Base-by-base conservation (phyloP, 2,329 filamentous ascomycete genomes). In the Aspergillus felis region DNA sequence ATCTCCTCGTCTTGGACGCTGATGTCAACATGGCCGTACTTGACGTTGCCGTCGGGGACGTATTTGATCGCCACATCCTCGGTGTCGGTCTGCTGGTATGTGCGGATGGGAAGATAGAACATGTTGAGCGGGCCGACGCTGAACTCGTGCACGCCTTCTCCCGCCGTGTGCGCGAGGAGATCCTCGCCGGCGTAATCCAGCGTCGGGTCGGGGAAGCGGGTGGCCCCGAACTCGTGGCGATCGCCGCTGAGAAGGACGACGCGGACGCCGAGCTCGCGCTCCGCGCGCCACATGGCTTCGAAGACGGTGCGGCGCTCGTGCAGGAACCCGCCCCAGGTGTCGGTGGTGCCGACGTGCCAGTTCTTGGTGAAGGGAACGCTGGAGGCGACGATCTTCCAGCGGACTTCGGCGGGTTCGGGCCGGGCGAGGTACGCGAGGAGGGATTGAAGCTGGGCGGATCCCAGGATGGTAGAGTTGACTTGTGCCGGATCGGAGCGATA, bases 281-380 rank as follows among this genome's bases (percentile, higher is more conserved):
- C 87, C 0, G 89, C 87, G 60, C 90, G 87, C 92, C 94, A 97
- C 84, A 97, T 96, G 2, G 91, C 90, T 71, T 96, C 89, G 14
- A 99, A 86, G 27, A 97, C 84, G 55, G 80, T 81, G 54, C 82
- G 84, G 17, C 94, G 87, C 78, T 99, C 94, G 51, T 82, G 78
- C 1, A 97, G 81, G 73, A 96, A 97, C 0, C 93, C 93, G 50
- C 91, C 91, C 94, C 94, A 99, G 0, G 94, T 97, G 70, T 99
- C 94, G 60, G 87, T 82, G 2, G 86, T 86, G 62, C 94, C 93
- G 62, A 96, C 85, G 25, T 86, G 88, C 93, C 94, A 99, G 74
- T 99, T 99, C 78, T 96, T 96, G 6, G 94, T 97, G 71, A 99
- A 96, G 0, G 94, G 94, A 4, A 97, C 89, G 20, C 90, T 92